Base-by-base conservation (phyloP, 2,329 filamentous ascomycete species). In the Metarhizium brunneum region DNA sequence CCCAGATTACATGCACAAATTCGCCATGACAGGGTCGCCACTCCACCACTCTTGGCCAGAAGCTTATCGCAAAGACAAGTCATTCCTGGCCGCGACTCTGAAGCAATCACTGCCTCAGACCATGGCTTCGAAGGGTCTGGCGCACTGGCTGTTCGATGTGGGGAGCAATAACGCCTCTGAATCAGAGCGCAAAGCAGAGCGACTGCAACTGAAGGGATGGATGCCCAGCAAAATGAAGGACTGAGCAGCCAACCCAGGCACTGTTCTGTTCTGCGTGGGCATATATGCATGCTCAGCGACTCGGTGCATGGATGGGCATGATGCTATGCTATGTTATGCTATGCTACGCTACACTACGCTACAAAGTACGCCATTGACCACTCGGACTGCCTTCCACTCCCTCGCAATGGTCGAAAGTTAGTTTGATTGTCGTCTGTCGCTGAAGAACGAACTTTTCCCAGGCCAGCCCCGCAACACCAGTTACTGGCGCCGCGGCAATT, bases 21-120 rank as follows among this genome's bases (percentile, higher is more conserved):
- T 64, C 3, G 61, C 64, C 55, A 71, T 75, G 63, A 58, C 64
- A 35, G 60, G 62, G 30, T 71, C 69, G 3, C 68, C 69, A 2
- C 65, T 77, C 10, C 65, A 73, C 57, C 69, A 71, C 6, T 62
- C 69, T 3, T 80, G 77, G 77, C 73, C 76, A 2, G 55, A 62
- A 1, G 60, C 63, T 14, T 65, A 64, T 60, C 59, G 66, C 32
- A 62, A 65, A 35, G 59, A 71, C 43, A 58, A 58, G 54, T 70
- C 72, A 14, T 69, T 74, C 54, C 62, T 71, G 29, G 68, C 69
- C 8, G 64, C 66, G 18, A 69, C 69, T 2, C 65, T 80, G 49
- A 63, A 62, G 54, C 66, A 66, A 35, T 69, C 70, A 2, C 63
- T 79, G 29, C 77, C 76, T 0, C 58, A 63, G 6, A 70, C 64